Evolutionary conservation across 352 stramenopile species (phyloP), one percentile per base, ranked within the genome.

Genomic region (Pythium angustatum): DNA sequence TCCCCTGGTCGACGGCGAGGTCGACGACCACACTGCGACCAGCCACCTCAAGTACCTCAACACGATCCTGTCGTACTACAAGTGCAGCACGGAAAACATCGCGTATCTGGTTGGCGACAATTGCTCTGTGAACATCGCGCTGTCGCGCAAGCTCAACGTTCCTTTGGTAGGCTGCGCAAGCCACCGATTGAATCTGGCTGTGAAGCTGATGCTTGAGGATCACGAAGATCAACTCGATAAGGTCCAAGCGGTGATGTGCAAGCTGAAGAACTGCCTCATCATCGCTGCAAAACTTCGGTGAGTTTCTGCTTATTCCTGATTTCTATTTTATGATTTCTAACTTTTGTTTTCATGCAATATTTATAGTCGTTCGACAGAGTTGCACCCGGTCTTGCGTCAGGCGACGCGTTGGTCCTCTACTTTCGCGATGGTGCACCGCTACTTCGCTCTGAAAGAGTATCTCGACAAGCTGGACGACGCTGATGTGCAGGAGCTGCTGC

Each of bases 61-160:
- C 5, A 61, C 47, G 2, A 47, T 64, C 15, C 36, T 64, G 31
- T 30, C 26, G n/a, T 47, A 56, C 49, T 57, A 51, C 49, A 53
- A 55, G 34, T 60, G 47, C 7, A 9, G 17, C 14, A 34, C 45
- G 9, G 10, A 21, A 26, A 22, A 54, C 31, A 36, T 57, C 28
- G 43, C 43, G 5, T 65, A 62, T 41, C 48, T 72, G 10, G 64
- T 62, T 19, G 64, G 50, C 6, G 64, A 66, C 38, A 71, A 72
- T 28, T 65, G 51, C 50, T 34, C 48, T 3, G 59, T 68, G 0
- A 72, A 68, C 36, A 51, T 44, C 3, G 3, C 1, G 27, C 19
- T 68, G 10, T 36, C 64, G 9, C 30, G 45, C 4, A 7, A 41
- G 11, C 22, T 65, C 6, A n/a, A 15, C 9, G 58, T 68, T 15